Evolutionary conservation across 169 alveolate genomes (phyloP).

Genomic region (Plasmodium adleri): DNA sequence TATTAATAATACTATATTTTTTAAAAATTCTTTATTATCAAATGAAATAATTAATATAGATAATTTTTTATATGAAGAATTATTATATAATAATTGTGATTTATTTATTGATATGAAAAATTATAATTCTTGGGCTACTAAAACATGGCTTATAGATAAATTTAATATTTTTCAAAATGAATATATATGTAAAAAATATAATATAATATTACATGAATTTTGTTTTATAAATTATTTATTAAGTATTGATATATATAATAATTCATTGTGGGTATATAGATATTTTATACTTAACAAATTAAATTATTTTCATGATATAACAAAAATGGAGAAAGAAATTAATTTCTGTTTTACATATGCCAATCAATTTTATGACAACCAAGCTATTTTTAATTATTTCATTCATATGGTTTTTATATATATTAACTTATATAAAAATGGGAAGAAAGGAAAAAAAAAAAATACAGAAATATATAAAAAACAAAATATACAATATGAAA

Average conservation of each 20-base stretch:
- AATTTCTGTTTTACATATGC: constrained; percentile 49
- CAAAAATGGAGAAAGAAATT: constrained; percentile 45
- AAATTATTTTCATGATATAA: constrained; percentile 23
- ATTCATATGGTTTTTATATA: constrained; percentile 40
- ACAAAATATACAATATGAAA: background rate
- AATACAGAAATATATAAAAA: background rate
- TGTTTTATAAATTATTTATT: constrained; percentile 52
- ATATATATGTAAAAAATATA: constrained; percentile 37
- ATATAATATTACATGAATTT: constrained; percentile 55
- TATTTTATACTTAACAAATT: constrained; percentile 59
- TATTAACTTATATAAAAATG: constrained; percentile 20
- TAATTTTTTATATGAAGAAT: constrained; percentile 71
- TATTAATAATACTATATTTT: constrained; percentile 28
- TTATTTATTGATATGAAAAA: constrained; percentile 71
- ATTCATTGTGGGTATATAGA: constrained; percentile 75
- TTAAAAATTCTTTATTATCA: constrained; percentile 55
- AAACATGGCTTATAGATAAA: constrained; percentile 72
- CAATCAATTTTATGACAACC: constrained; percentile 53
- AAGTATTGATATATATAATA: constrained; percentile 65
- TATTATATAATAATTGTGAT: constrained; percentile 57
- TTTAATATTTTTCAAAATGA: constrained; percentile 27
- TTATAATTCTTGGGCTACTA: constrained; percentile 77
- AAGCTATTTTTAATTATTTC: constrained; percentile 63
- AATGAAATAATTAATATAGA: constrained; percentile 45
- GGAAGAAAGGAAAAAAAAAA: background rate